Percentiles rank a stretch among this genome's conserved stretches.
Conservation (phyloP, 495 filamentous ascomycete species). For the Articulospora tetracladia region DNA sequence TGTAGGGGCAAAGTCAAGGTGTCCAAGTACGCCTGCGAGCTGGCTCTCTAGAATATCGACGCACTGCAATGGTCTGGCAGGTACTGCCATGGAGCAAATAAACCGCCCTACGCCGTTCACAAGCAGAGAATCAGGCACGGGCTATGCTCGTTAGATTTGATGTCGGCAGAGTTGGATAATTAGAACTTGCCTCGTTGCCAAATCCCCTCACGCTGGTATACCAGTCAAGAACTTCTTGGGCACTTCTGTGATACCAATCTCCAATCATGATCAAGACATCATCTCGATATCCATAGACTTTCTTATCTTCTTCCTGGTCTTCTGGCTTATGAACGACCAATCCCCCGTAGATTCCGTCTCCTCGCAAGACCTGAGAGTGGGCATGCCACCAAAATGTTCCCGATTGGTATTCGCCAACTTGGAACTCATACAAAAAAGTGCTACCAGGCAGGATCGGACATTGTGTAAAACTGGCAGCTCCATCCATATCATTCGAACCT, state of each 20-base stretch:
- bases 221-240: conserved; percentile 38
- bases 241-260: conserved; percentile 48
- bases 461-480: conserved; percentile 54
- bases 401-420: conserved; percentile 41
- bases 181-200: conserved; percentile 33
- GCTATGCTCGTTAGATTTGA: conserved; percentile 26
- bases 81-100: conserved; percentile 44
- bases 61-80: conserved; percentile 44
- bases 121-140: conserved; percentile 48
- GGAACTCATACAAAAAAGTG: conserved; percentile 42
- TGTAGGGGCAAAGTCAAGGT: not conserved
- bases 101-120: conserved; percentile 47
- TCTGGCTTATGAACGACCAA: conserved; percentile 45
- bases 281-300: conserved; percentile 25
- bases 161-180: not conserved
- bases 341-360: conserved; percentile 56
- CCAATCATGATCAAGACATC: conserved; percentile 46
- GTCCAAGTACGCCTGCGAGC: not conserved
- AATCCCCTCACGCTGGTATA: conserved; percentile 41
- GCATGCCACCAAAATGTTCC: conserved; percentile 42
- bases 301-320: conserved; percentile 23
- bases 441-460: conserved; percentile 42
- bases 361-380: conserved; percentile 34
- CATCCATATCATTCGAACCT: conserved; percentile 60
- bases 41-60: conserved; percentile 18